Evolutionary conservation across 257 asterid genomes (phyloP).

Genomic region (Echium plantagineum): DNA sequence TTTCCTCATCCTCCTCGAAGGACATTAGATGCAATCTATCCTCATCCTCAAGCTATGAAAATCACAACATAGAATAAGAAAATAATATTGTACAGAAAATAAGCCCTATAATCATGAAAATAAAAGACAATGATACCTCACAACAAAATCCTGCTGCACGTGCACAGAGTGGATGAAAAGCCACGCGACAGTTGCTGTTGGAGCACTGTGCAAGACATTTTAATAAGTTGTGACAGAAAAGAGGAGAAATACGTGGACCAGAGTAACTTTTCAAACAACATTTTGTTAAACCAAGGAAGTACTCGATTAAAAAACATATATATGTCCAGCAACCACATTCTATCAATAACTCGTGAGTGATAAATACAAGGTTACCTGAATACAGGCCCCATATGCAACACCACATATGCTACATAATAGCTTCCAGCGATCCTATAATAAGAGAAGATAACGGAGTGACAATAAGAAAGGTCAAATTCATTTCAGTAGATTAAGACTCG

Average conservation of each 20-base stretch:
- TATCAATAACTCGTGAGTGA: slow-evolving; percentile 6
- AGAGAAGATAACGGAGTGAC: slow-evolving; percentile 9
- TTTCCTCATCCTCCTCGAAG: slow-evolving; percentile 76
- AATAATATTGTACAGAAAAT: slow-evolving; percentile 2
- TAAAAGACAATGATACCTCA: slow-evolving; percentile 48
- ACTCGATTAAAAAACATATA: background rate
- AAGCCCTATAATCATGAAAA: slow-evolving; percentile 2
- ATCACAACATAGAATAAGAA: slow-evolving; percentile 8
- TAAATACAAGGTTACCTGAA: slow-evolving; percentile 52
- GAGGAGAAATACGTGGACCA: slow-evolving; percentile 5
- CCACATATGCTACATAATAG: slow-evolving; percentile 84
- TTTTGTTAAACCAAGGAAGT: background rate
- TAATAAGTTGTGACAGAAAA: slow-evolving; percentile 5
- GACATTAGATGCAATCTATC: slow-evolving; percentile 60
- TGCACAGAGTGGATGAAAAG: slow-evolving; percentile 98
- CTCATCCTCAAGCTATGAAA: slow-evolving; percentile 74
- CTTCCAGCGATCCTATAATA: slow-evolving; percentile 90
- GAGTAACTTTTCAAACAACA: background rate
- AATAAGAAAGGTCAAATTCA: slow-evolving; percentile 9
- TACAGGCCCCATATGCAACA: slow-evolving; percentile 95
- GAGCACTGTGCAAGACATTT: slow-evolving; percentile 65
- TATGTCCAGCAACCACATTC: no score
- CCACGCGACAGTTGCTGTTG: slow-evolving; percentile 65
- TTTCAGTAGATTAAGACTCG: background rate
- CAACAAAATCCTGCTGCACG: slow-evolving; percentile 98